Evolutionary conservation across 208 protist species (phyloP), one percentile per base, ranked within the genome.

Genomic region (Trypanosoma avium): DNA sequence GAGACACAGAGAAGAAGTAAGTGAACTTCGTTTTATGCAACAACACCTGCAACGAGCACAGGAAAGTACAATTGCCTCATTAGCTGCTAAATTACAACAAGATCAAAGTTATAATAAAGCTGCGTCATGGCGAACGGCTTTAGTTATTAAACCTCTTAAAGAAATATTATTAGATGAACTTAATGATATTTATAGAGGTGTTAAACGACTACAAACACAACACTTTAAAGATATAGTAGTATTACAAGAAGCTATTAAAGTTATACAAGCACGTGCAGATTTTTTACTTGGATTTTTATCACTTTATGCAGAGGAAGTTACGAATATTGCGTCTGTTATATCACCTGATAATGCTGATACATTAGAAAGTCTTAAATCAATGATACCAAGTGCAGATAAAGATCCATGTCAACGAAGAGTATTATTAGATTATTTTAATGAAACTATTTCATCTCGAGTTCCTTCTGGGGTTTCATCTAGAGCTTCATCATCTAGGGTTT

Each of bases 221-320:
- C 59, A 69, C 22, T 13, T 42, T 24, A 61, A 73, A 5, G 63
- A 66, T n/a, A 53, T 81, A 19, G 26, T 19, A 43, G 10, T 24
- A 2, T 32, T 73, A 33, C 17, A 63, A 30, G 32, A 73, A 19
- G 63, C 61, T 22, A 24, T 77, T 17, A 19, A 70, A 9, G 38
- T 60, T 22, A 58, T 82, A 33, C 58, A 76, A 24, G 29, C 21
- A 3, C 61, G 68, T 9, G 58, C 60, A 2, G 63, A 67, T 52
- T 13, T 35, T 27, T 15, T 80, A 33, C 21, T 80, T n/a, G 32
- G 26, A 33, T 73, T 80, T 49, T 30, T 80, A 29, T 29, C 5
- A 8, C 33, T 70, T 0, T 80, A 70, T 38, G 40, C 43, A 8
- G 43, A 45, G 26, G 62, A 75, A 42, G 56, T 75, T 10, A 6